Evolutionary conservation across 2,329 filamentous ascomycete species (phyloP).

Genomic region (Xylariales sp.): DNA sequence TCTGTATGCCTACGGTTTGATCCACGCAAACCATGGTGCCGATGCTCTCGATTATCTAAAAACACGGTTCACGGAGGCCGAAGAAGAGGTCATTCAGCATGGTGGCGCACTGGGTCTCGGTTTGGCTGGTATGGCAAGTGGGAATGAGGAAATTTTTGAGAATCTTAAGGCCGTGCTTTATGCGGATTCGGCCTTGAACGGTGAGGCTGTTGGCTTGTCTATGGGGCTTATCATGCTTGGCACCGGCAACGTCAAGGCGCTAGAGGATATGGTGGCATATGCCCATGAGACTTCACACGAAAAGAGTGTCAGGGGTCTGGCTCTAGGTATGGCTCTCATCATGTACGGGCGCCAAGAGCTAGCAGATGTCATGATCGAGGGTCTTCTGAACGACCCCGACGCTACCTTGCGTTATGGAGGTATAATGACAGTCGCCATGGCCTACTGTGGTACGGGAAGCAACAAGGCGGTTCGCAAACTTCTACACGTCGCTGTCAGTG

Average conservation of each 20-base stretch:
- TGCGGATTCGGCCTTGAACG: constrained; percentile 94
- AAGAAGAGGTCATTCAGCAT: constrained; percentile 95
- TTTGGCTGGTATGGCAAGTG: constrained; percentile 97
- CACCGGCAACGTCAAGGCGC: constrained; percentile 91
- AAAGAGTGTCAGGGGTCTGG: constrained; percentile 96
- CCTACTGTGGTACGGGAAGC: constrained; percentile 96
- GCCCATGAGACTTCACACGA: constrained; percentile 98
- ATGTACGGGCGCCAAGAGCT: constrained; percentile 97
- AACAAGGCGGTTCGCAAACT: constrained; percentile 98
- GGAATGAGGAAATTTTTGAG: constrained; percentile 89
- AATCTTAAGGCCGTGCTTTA: constrained; percentile 90
- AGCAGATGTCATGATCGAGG: constrained; percentile 93
- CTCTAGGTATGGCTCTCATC: constrained; percentile 96
- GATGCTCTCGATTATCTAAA: constrained; percentile 86
- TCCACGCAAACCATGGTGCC: constrained; percentile 96
- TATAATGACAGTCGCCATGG: constrained; percentile 98
- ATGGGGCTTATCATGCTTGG: constrained; percentile 99
- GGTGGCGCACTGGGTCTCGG: constrained; percentile 94
- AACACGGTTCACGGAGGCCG: constrained; percentile 77
- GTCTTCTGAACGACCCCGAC: constrained; percentile 91
- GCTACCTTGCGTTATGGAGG: constrained; percentile 94
- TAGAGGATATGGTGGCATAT: constrained; percentile 98
- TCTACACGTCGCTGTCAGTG: constrained; percentile 94
- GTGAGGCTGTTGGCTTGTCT: constrained; percentile 92
- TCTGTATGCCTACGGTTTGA: constrained; percentile 92